Conservation (phyloP, 2,329 filamentous ascomycete genomes). For the Aspergillus sp. region DNA sequence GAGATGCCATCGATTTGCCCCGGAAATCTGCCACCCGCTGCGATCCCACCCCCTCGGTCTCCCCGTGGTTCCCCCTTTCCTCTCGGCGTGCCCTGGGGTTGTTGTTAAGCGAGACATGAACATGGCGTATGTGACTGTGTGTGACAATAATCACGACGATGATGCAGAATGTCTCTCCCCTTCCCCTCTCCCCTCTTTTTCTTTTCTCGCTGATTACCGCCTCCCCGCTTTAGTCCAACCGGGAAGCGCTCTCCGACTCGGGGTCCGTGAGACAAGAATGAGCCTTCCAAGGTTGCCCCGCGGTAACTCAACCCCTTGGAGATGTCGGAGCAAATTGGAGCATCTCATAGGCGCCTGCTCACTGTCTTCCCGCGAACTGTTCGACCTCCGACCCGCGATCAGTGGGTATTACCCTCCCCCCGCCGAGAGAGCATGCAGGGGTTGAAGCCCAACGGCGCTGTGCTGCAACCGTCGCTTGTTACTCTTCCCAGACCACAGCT, state of each 20-base stretch:
- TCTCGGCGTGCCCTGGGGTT: not conserved
- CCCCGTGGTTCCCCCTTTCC: not conserved
- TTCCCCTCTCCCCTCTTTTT: not conserved
- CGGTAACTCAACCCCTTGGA: constrained; percentile 11
- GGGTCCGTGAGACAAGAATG: constrained; percentile 15
- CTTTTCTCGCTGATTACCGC: not conserved
- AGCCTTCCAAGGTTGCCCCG: constrained; percentile 11
- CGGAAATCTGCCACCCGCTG: constrained; percentile 1
- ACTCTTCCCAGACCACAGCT: not conserved
- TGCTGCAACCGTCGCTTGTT: not conserved
- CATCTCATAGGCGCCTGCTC: constrained; percentile 19
- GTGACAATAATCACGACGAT: not conserved
- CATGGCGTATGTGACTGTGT: not conserved
- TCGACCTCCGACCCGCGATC: constrained; percentile 13
- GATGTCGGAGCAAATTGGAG: constrained; percentile 13
- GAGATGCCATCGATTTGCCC: not conserved
- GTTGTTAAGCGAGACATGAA: not conserved
- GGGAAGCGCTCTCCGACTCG: constrained; percentile 11
- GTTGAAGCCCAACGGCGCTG: constrained; percentile 4
- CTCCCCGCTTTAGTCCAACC: constrained; percentile 14
- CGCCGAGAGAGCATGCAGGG: constrained; percentile 12
- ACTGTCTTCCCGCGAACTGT: constrained; percentile 14
- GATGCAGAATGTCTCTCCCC: not conserved
- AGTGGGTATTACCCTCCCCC: constrained; percentile 7
- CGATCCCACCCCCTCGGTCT: not conserved